A percentile compares a stretch with the other conserved stretches of the same genome.
phyloP scores from a whole-genome alignment of 2,329 filamentous ascomycete genomes.

The Keithomyces neogunnii region DNA sequence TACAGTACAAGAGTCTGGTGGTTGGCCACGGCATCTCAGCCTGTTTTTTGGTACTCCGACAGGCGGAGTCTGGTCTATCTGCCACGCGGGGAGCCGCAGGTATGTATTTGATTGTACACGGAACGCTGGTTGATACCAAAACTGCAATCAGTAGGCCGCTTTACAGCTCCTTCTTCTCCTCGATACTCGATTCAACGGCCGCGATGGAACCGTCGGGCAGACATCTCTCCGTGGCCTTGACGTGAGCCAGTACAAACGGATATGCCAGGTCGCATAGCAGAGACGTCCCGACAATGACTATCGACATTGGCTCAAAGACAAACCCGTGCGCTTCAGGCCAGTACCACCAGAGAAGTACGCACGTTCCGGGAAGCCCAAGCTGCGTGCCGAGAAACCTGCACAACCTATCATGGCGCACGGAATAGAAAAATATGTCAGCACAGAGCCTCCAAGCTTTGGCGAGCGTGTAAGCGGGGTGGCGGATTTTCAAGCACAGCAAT shows the following conservation, averaged over 20 bases:
- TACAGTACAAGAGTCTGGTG: too few species aligned
- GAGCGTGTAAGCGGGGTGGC: too few species aligned
- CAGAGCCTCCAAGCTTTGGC: background rate
- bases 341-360: slow-evolving; percentile 36
- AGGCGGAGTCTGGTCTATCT: too few species aligned
- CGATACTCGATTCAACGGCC: slow-evolving; percentile 10
- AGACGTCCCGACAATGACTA: slow-evolving; percentile 32
- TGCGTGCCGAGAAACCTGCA: slow-evolving; percentile 34
- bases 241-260: slow-evolving; percentile 31
- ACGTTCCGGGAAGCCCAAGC: slow-evolving; percentile 29
- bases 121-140: too few species aligned
- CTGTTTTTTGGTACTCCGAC: too few species aligned
- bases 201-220: slow-evolving; percentile 29
- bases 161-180: slow-evolving; percentile 13
- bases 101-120: too few species aligned
- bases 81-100: too few species aligned
- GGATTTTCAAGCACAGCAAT: too few species aligned
- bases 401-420: slow-evolving; percentile 22
- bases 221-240: slow-evolving; percentile 28
- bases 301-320: slow-evolving; percentile 30
- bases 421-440: background rate
- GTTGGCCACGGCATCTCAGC: too few species aligned
- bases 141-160: slow-evolving; percentile 3
- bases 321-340: slow-evolving; percentile 44
- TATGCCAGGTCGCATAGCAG: slow-evolving; percentile 36